Percentiles rank a stretch among this genome's conserved stretches.
phyloP scores from a whole-genome alignment of 176 grass and related monocot genomes.

The Rhynchospora pubera region DNA sequence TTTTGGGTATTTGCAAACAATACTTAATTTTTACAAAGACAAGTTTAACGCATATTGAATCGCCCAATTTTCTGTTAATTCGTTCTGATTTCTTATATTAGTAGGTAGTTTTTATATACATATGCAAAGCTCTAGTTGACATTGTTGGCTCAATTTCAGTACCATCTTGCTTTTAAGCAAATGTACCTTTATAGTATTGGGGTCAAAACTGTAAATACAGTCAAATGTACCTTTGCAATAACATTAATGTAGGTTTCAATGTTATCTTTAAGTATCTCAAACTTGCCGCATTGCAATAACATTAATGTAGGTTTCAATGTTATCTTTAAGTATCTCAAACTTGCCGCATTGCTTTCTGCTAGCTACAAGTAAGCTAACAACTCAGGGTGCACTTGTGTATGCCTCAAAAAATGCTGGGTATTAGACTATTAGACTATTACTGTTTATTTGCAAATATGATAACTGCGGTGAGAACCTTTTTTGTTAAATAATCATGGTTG shows the following conservation, averaged over 20 bases:
- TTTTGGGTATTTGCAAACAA: not conserved
- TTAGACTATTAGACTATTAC: not conserved
- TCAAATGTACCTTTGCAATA: not conserved
- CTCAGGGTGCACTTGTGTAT: not conserved
- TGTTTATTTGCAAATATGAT: not conserved
- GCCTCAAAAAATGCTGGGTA: not conserved
- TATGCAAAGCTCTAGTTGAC: not conserved
- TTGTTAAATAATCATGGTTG: not conserved
- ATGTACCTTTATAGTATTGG: not conserved
- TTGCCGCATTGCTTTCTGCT: not conserved
- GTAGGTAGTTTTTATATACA: not conserved
- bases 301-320: not conserved
- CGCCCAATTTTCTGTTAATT: not conserved
- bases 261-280: not conserved
- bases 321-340: not conserved
- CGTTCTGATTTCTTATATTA: not conserved
- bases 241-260: not conserved
- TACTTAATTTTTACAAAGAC: not conserved
- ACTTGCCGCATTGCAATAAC: not conserved
- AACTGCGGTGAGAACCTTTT: not conserved
- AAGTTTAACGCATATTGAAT: not conserved
- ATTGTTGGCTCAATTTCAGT: not conserved
- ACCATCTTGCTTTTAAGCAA: not conserved
- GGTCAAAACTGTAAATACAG: not conserved
- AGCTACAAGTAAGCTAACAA: not conserved